Evolutionary conservation across 2,329 filamentous ascomycete genomes (phyloP).

Genomic region (Graphiopsis chlorocephala): DNA sequence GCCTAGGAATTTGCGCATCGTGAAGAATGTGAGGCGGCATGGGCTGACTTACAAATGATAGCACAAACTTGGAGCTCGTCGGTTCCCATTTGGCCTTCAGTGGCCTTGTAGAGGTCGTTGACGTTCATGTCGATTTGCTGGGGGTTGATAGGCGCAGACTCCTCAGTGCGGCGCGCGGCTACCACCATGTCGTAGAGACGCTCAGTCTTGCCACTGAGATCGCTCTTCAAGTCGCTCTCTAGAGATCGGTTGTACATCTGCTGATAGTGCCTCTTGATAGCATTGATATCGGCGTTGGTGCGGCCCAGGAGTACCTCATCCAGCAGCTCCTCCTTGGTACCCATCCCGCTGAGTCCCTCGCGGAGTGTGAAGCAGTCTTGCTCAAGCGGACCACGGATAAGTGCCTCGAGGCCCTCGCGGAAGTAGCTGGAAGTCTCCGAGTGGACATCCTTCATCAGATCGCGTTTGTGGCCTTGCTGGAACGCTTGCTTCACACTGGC

Average conservation of each 20-base stretch:
- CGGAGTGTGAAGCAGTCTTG: conserved; percentile 71
- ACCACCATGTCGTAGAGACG: conserved; percentile 81
- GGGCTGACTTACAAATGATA: conserved; percentile 55
- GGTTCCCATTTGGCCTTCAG: conserved; percentile 62
- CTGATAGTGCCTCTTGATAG: conserved; percentile 79
- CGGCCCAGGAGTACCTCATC: conserved; percentile 83
- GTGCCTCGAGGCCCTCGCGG: conserved; percentile 68
- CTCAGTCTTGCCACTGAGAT: conserved; percentile 83
- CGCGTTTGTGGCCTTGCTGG: conserved; percentile 60
- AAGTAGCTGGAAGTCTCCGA: conserved; percentile 74
- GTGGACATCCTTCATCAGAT: conserved; percentile 71
- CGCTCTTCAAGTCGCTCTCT: conserved; percentile 69
- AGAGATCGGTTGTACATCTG: conserved; percentile 64
- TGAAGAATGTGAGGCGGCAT: not conserved
- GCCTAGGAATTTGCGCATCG: not conserved
- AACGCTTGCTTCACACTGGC: conserved; percentile 67
- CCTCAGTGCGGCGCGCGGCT: conserved; percentile 70
- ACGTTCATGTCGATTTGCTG: conserved; percentile 74
- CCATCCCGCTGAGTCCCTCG: conserved; percentile 71
- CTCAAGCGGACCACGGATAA: conserved; percentile 74
- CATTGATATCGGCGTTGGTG: conserved; percentile 81
- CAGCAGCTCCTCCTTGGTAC: conserved; percentile 81
- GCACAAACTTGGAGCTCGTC: conserved; percentile 76
- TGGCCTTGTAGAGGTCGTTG: conserved; percentile 72
- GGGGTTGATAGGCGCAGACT: conserved; percentile 69